Evolutionary conservation across 129 eudicot species (phyloP).

Genomic region (Pittosporum tobira): DNA sequence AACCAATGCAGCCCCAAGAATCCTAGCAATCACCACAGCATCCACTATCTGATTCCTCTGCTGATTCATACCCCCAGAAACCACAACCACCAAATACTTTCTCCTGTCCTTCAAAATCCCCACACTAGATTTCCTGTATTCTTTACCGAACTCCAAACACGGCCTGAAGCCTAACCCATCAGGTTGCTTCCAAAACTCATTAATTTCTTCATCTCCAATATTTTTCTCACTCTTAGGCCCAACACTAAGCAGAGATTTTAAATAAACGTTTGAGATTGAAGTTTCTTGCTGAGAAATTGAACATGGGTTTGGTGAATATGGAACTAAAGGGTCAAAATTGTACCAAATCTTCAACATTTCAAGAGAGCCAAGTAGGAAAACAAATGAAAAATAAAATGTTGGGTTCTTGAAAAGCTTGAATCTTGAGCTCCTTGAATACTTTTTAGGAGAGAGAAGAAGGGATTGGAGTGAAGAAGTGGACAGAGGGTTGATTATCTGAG

Average conservation of each 20-base stretch:
- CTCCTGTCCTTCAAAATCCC: conserved; percentile 47
- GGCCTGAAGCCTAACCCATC: conserved; percentile 77
- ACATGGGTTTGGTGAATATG: conserved; percentile 61
- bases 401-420: conserved; percentile 42
- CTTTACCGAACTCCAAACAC: conserved; percentile 68
- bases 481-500: conserved; percentile 65
- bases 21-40: conserved; percentile 96
- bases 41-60: conserved; percentile 97
- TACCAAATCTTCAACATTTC: conserved; percentile 46
- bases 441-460: conserved; percentile 61
- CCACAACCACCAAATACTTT: conserved; percentile 85
- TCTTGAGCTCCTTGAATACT: conserved; percentile 34
- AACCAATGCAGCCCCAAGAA: conserved; percentile 94
- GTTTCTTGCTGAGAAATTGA: conserved; percentile 21
- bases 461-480: conserved; percentile 70
- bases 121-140: conserved; percentile 40
- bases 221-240: conserved; percentile 1
- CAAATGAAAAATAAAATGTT: conserved; percentile 38
- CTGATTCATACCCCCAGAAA: conserved; percentile 94
- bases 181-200: conserved; percentile 77
- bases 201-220: conserved; percentile 16
- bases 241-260: conserved; percentile 13
- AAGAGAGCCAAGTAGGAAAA: conserved; percentile 37
- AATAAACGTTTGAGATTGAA: conserved; percentile 25
- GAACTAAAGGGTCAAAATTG: conserved; percentile 43